These are phyloP conservation scores for Citrus trifoliata DNA, from an alignment of 345 rosid genomes.

Conservation along the genomic window DNA sequence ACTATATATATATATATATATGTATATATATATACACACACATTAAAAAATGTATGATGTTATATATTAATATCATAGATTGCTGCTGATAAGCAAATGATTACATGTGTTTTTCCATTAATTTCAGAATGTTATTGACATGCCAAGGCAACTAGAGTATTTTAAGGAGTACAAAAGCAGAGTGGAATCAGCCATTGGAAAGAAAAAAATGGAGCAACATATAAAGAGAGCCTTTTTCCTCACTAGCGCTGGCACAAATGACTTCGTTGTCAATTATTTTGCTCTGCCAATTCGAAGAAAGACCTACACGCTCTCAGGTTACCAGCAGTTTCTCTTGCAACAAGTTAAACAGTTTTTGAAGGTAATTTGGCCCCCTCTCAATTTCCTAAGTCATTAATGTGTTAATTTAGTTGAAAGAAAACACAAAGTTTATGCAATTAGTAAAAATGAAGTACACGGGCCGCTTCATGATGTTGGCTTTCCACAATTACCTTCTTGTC, in stretches of 20 bases:
- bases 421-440: no score
- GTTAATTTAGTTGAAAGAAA: no score
- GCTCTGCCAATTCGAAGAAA: constrained; percentile 50
- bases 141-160: constrained; percentile 44
- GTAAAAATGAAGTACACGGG: no score
- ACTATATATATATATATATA: not conserved
- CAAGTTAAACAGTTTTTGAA: constrained; percentile 38
- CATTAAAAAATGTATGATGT: no score
- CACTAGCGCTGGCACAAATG: constrained; percentile 59
- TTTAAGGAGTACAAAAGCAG: constrained; percentile 51
- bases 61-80: no score
- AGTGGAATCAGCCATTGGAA: constrained; percentile 41
- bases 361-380: constrained; percentile 28
- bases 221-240: constrained; percentile 33
- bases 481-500: no score
- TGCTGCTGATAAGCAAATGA: not conserved
- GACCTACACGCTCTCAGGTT: constrained; percentile 44
- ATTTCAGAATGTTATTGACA: constrained; percentile 41
- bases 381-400: no score
- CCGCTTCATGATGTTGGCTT: no score
- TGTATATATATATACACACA: no score
- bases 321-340: constrained; percentile 55
- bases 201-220: constrained; percentile 24
- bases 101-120: not conserved
- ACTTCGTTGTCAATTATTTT: constrained; percentile 55